Base-by-base conservation (phyloP, 306 rosid genomes). In the Rosa multiflora region DNA sequence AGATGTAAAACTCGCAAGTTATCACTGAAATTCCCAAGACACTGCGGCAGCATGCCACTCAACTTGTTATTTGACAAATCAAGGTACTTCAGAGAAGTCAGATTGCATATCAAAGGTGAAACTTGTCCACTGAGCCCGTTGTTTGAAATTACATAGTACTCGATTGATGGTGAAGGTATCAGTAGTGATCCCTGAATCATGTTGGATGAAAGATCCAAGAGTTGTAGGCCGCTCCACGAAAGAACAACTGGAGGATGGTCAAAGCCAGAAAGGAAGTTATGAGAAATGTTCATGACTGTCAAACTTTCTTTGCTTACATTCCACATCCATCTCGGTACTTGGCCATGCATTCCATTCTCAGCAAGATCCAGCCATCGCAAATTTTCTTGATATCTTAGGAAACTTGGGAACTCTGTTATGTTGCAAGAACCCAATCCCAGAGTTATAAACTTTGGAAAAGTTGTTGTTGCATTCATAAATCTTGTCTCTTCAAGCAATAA, bases 191-290 rank as follows among this genome's bases (percentile, higher is more conserved):
- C 67, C 35, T 26, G 17, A 26, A 61, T 61, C 67, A 10, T 10
- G 67, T 61, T 61, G 17, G 39, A 23, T 1, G 67, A 61, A 26
- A 61, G 67, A 26, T 61, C 67, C 67, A 61, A 11, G 17, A 61
- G 67, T 26, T 1, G 37, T 9, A 61, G 17, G 67, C 67, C 67
- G 17, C 37, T 64, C 66, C 73, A 48, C 0, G 67, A 63, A 23
- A 59, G 77, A 10, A 79, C 8, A 21, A 39, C 9, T 35, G 63
- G 29, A 35, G 5, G 73, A 8, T 79, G 64, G 11, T 49, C 73
- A 35, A 79, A 79, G 17, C 55, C 73, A 14, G 56, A 51, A 14
- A 79, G 66, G 32, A 79, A 73, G 67, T 79, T 79, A 0, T 51
- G 0, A 10, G 67, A 15, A 8, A 79, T 37, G 20, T 3, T 14